These are phyloP conservation scores for Cyclotella cryptica DNA, from an alignment of 108 stramenopile genomes.

Conservation along the genomic window DNA sequence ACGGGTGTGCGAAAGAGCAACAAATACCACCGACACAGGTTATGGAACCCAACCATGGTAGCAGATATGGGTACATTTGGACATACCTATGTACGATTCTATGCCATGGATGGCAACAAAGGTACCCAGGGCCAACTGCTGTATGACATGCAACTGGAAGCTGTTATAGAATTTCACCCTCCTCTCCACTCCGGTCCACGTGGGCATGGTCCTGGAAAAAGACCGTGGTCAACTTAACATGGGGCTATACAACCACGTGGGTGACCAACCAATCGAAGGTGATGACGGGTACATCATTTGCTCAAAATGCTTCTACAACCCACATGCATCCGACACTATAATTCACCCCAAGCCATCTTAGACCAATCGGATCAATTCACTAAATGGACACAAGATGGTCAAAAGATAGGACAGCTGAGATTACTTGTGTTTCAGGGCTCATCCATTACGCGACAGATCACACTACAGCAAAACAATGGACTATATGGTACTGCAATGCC, in stretches of 20 bases:
- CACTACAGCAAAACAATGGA: neutral
- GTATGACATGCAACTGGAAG: neutral
- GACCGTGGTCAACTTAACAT: neutral
- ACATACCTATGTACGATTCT: neutral
- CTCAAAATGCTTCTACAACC: neutral
- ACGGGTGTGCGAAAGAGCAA: neutral
- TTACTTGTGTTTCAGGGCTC: neutral
- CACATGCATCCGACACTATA: neutral
- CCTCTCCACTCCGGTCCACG: neutral
- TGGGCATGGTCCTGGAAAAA: neutral
- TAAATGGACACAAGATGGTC: neutral
- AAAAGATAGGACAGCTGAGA: neutral
- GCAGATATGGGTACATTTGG: neutral
- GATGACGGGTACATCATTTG: neutral
- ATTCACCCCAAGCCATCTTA: conserved; percentile 3
- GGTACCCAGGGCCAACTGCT: neutral
- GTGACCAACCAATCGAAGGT: neutral
- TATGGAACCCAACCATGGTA: neutral
- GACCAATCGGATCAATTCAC: neutral
- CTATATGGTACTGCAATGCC: conserved; percentile 1
- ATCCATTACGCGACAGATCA: neutral
- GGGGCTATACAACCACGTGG: neutral
- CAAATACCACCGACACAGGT: neutral
- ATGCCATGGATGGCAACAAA: neutral
- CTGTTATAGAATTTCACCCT: neutral